Percentiles rank a stretch among this genome's conserved stretches.
phyloP scores from a whole-genome alignment of 2,329 filamentous ascomycete species.

The Claviceps spartinae region DNA sequence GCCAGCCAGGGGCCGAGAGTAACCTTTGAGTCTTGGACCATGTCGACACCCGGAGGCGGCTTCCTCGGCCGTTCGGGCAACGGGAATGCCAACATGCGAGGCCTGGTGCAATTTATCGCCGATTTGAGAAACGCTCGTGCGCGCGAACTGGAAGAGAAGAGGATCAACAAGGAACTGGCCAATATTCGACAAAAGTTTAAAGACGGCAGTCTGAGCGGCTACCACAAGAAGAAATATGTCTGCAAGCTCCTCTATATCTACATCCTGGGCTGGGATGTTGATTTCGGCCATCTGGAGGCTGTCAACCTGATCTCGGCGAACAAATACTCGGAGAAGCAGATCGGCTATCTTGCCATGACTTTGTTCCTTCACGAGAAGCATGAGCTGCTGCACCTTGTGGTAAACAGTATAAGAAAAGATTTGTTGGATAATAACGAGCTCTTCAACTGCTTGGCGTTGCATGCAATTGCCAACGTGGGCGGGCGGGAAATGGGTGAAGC shows the following conservation, averaged over 20 bases:
- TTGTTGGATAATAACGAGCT: conserved; percentile 89
- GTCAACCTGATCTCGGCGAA: conserved; percentile 93
- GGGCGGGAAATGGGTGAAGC: conserved; percentile 96
- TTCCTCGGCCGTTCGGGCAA: conserved; percentile 54
- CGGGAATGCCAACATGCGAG: conserved; percentile 57
- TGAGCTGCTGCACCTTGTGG: conserved; percentile 86
- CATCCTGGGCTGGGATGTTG: conserved; percentile 96
- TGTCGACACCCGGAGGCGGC: conserved; percentile 44
- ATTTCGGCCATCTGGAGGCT: conserved; percentile 95
- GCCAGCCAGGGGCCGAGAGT: conserved; percentile 5
- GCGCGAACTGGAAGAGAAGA: conserved; percentile 92
- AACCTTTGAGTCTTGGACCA: conserved; percentile 20
- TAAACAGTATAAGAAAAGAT: conserved; percentile 97
- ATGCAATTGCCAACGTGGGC: conserved; percentile 96
- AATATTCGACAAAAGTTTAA: conserved; percentile 99
- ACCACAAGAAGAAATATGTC: conserved; percentile 99
- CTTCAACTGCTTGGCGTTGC: conserved; percentile 90
- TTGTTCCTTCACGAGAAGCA: conserved; percentile 95
- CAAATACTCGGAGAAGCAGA: conserved; percentile 99
- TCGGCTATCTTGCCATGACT: conserved; percentile 94
- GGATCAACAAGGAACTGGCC: conserved; percentile 97
- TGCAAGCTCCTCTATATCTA: conserved; percentile 99
- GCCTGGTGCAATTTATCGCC: conserved; percentile 95
- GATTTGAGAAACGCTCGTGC: conserved; percentile 90
- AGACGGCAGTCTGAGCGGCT: conserved; percentile 83